These are phyloP conservation scores for Kentomonas sorsogonicus DNA, from an alignment of 208 protist genomes.

Conservation along the genomic window DNA sequence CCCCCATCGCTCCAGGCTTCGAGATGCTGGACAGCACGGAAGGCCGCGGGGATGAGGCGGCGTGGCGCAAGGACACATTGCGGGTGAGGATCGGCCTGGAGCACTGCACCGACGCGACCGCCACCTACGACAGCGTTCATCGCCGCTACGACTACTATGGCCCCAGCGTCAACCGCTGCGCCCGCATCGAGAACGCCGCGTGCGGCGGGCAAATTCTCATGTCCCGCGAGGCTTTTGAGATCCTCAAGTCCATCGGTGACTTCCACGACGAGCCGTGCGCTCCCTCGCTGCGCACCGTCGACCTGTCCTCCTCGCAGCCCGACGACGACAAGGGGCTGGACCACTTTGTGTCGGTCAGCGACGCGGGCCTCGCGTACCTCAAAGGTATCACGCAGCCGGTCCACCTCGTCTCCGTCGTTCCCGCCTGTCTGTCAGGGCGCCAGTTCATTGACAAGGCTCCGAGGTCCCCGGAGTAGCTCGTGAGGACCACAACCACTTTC, in stretches of 20 bases:
- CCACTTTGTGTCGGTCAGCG: slow-evolving; percentile 50
- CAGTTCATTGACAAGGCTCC: slow-evolving; percentile 45
- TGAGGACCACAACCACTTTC: slow-evolving; percentile 4
- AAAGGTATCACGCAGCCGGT: slow-evolving; percentile 51
- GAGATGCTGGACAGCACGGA: slow-evolving; percentile 52
- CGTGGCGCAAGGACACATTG: slow-evolving; percentile 35
- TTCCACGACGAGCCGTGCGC: slow-evolving; percentile 58
- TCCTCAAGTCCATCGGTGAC: slow-evolving; percentile 41
- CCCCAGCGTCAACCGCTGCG: slow-evolving; percentile 78
- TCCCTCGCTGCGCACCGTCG: slow-evolving; percentile 29
- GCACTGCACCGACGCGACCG: slow-evolving; percentile 63
- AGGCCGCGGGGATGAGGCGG: slow-evolving; percentile 30
- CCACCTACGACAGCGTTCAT: slow-evolving; percentile 58
- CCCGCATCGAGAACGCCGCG: slow-evolving; percentile 58
- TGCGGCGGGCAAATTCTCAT: slow-evolving; percentile 83
- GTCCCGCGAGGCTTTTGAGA: slow-evolving; percentile 54
- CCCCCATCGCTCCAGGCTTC: slow-evolving; percentile 54
- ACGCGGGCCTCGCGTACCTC: slow-evolving; percentile 34
- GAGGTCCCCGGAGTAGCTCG: neutral
- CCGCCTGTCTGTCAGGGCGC: slow-evolving; percentile 37
- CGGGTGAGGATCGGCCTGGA: slow-evolving; percentile 68
- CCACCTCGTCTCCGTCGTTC: slow-evolving; percentile 58
- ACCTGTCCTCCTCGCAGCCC: slow-evolving; percentile 26
- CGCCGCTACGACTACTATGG: slow-evolving; percentile 88
- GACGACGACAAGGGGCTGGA: slow-evolving; percentile 35